These are phyloP conservation scores for Protomyces gravidus DNA, from an alignment of 1,139 yeast species.

Conservation along the genomic window DNA sequence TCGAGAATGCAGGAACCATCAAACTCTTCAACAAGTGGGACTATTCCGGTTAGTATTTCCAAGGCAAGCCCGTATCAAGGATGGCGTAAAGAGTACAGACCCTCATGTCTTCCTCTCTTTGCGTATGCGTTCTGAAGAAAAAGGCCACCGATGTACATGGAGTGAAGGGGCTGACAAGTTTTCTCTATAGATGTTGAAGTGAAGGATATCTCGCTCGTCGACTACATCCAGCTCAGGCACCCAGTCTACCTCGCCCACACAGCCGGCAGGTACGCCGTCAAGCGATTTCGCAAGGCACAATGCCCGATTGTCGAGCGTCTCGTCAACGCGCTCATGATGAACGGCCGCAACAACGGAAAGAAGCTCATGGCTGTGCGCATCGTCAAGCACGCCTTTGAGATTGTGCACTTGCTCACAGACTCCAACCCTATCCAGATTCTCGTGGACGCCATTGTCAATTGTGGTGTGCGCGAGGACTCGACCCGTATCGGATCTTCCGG, in stretches of 20 bases:
- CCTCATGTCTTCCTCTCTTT: too few relatives aligned
- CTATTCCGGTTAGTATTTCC: slow-evolving; percentile 49
- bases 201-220: slow-evolving; percentile 92
- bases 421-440: slow-evolving; percentile 99
- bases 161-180: slow-evolving; percentile 29
- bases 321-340: slow-evolving; percentile 99
- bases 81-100: too few relatives aligned
- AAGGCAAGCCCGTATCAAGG: too few relatives aligned
- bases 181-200: slow-evolving; percentile 79
- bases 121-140: slow-evolving; percentile 40
- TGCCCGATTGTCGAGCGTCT: slow-evolving; percentile 99
- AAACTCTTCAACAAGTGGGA: slow-evolving; percentile 99
- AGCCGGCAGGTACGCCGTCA: slow-evolving; percentile 99
- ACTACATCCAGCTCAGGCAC: slow-evolving; percentile 95
- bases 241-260: slow-evolving; percentile 99
- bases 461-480: slow-evolving; percentile 99
- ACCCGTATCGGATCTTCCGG: slow-evolving; percentile 99
- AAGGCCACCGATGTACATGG: slow-evolving; percentile 29
- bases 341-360: slow-evolving; percentile 99
- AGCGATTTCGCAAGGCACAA: slow-evolving; percentile 99
- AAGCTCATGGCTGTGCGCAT: slow-evolving; percentile 99
- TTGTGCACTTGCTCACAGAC: slow-evolving; percentile 95
- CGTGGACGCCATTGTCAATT: slow-evolving; percentile 99
- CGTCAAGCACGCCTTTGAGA: slow-evolving; percentile 82
- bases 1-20: slow-evolving; percentile 92